Evolutionary conservation across 768 basidiomycete species (phyloP).

Genomic region (Amanita subjunquillea): DNA sequence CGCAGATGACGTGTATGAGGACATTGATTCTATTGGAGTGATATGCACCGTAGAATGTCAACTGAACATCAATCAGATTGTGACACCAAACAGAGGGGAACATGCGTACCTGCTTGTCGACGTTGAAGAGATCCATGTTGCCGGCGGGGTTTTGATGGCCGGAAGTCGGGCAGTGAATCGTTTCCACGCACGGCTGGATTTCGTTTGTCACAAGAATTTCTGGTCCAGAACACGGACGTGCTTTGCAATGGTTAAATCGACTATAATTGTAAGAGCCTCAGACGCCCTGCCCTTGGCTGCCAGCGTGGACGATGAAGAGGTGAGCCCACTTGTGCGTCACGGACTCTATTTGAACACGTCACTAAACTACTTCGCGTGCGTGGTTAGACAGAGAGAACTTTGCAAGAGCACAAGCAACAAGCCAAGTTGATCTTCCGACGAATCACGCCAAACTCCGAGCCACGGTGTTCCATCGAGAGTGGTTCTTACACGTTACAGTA

Average conservation of each 20-base stretch:
- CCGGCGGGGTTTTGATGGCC: neutral
- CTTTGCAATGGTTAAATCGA: conserved; percentile 70
- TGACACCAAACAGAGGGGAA: neutral
- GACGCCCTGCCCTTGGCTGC: conserved; percentile 90
- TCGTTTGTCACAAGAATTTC: neutral
- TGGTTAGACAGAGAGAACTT: conserved; percentile 76
- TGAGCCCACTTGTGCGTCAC: conserved; percentile 20
- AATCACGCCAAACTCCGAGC: conserved; percentile 89
- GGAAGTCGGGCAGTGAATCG: neutral
- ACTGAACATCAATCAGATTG: conserved; percentile 21
- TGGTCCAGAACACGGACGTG: conserved; percentile 5
- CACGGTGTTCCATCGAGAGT: conserved; percentile 93
- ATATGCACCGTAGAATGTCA: conserved; percentile 91
- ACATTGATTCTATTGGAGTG: conserved; percentile 80
- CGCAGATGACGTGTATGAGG: conserved; percentile 76
- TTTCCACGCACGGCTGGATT: neutral
- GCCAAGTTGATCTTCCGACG: conserved; percentile 94
- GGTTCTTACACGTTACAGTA: conserved; percentile 95
- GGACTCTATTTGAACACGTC: neutral
- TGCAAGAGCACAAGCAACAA: conserved; percentile 98
- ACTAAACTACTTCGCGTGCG: conserved; percentile 18
- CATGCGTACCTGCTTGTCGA: conserved; percentile 53
- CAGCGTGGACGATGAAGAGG: conserved; percentile 96
- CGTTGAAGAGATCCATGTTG: conserved; percentile 45
- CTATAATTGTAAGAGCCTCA: conserved; percentile 74